These are phyloP conservation scores for Bifiguratus adelaidae DNA, from an alignment of 192 early-diverging fungal genomes.

Conservation along the genomic window DNA sequence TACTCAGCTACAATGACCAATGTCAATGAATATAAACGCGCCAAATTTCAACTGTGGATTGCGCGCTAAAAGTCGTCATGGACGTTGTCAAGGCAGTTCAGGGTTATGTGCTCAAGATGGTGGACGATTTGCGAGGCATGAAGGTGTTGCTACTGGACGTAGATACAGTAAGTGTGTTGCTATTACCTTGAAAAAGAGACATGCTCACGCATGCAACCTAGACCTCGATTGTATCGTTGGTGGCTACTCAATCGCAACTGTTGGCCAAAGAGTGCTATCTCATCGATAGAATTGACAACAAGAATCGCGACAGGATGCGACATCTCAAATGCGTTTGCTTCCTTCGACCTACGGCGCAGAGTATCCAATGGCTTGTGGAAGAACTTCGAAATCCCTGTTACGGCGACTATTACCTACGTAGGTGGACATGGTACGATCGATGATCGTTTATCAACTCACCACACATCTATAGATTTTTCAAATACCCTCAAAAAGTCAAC, in stretches of 20 bases:
- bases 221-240: constrained; percentile 91
- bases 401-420: constrained; percentile 95
- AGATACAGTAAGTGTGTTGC: constrained; percentile 61
- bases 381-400: constrained; percentile 89
- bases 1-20: too few species aligned
- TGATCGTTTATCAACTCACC: not conserved
- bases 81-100: constrained; percentile 73
- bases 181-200: not conserved
- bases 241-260: constrained; percentile 86
- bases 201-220: constrained; percentile 11
- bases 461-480: constrained; percentile 61
- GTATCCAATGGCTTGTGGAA: constrained; percentile 76
- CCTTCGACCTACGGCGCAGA: constrained; percentile 73
- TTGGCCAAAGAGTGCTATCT: constrained; percentile 90
- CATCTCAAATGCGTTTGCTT: constrained; percentile 96
- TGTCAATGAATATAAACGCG: too few species aligned
- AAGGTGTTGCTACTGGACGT: constrained; percentile 91
- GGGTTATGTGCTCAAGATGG: constrained; percentile 89
- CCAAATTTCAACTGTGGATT: too few species aligned
- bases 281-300: constrained; percentile 87
- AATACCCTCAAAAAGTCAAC: constrained; percentile 87
- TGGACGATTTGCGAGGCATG: constrained; percentile 87
- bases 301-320: constrained; percentile 77
- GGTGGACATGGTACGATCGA: not conserved
- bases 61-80: too few species aligned